phyloP scores from a whole-genome alignment of 768 basidiomycete genomes.

The Lactarius hatsudake region DNA sequence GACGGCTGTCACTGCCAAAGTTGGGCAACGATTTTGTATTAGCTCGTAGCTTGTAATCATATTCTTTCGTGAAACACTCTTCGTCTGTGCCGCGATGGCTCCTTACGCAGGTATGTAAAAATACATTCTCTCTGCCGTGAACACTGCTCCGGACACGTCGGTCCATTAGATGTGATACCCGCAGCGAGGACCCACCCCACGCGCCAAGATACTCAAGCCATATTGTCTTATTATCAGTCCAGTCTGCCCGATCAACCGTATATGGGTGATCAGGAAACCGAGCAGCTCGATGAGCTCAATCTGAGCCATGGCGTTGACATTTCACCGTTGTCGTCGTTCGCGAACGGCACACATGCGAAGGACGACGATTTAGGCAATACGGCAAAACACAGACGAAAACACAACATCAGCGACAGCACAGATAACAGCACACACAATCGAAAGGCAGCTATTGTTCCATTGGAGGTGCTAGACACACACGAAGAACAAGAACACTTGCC shows the following conservation, averaged over 20 bases:
- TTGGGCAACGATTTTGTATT: not conserved
- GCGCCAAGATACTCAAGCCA: constrained; percentile 43
- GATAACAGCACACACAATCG: constrained; percentile 4
- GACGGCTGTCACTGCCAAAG: not conserved
- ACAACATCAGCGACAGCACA: not conserved
- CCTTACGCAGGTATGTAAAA: not conserved
- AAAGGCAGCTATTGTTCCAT: constrained; percentile 14
- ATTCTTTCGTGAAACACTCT: not conserved
- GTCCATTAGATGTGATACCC: not conserved
- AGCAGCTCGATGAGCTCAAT: not conserved
- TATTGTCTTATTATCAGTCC: constrained; percentile 57
- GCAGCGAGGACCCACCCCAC: constrained; percentile 29
- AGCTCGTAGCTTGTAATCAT: not conserved
- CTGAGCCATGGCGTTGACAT: constrained; percentile 11
- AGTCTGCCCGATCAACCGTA: constrained; percentile 42
- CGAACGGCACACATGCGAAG: not conserved
- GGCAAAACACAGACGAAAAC: constrained; percentile 11
- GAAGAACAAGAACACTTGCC: not conserved
- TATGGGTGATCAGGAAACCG: constrained; percentile 24
- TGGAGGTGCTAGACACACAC: not conserved
- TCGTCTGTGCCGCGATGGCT: not conserved
- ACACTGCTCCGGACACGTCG: not conserved
- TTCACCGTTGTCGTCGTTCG: constrained; percentile 14
- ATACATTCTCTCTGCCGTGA: not conserved
- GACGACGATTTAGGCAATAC: constrained; percentile 3